phyloP scores from a whole-genome alignment of 305 asterid genomes.

The Solanum hybrid region DNA sequence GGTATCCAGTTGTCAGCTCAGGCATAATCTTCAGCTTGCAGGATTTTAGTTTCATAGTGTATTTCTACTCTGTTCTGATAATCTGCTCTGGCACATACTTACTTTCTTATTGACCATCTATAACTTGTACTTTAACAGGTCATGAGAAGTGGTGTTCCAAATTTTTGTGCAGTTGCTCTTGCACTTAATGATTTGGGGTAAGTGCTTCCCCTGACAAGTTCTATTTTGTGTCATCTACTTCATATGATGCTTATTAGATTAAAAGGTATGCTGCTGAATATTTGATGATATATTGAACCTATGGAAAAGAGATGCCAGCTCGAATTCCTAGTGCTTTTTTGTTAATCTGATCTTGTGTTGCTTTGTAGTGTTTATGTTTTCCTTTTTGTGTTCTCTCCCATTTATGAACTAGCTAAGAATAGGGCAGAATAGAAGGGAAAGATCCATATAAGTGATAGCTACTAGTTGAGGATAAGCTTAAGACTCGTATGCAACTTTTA shows the following conservation, averaged over 20 bases:
- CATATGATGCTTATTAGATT: neutral
- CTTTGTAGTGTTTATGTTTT: neutral
- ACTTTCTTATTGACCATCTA: neutral
- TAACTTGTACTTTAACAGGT: conserved; percentile 24
- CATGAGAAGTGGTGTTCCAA: conserved; percentile 84
- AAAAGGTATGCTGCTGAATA: neutral
- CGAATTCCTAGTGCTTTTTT: neutral
- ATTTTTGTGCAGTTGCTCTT: conserved; percentile 98
- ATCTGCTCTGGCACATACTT: neutral
- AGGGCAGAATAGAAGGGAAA: neutral
- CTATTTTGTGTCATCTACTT: neutral
- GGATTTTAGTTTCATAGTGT: neutral
- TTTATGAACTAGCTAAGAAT: neutral
- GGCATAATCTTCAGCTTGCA: neutral
- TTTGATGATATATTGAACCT: neutral
- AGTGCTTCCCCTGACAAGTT: neutral
- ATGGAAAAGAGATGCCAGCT: neutral
- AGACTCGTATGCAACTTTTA: neutral
- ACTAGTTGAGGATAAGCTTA: neutral
- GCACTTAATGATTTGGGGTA: conserved; percentile 55
- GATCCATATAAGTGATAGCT: neutral
- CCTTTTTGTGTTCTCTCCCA: neutral
- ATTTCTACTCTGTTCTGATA: neutral
- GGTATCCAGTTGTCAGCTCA: neutral
- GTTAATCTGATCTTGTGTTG: neutral